Evolutionary conservation across 768 basidiomycete species (phyloP).

Genomic region (Boletus pseudopeckii): DNA sequence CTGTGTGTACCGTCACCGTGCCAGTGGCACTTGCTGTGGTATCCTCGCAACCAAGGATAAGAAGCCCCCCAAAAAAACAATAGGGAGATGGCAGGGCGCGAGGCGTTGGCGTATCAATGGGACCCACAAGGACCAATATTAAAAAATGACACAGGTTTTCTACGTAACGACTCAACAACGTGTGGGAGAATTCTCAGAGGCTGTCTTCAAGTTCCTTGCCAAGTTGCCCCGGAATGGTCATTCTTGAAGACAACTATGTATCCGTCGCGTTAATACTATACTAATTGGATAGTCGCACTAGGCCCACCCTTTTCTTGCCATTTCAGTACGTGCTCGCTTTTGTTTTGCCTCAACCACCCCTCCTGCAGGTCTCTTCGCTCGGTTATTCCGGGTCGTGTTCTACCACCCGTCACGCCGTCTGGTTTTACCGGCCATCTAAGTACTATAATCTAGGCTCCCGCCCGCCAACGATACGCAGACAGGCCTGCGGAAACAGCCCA

Average conservation of each 20-base stretch:
- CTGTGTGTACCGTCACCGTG: neutral
- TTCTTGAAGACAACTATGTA: neutral
- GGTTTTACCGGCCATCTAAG: neutral
- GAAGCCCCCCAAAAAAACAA: slow-evolving; percentile 8
- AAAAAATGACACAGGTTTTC: neutral
- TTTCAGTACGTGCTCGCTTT: neutral
- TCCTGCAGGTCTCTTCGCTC: neutral
- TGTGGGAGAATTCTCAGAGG: neutral
- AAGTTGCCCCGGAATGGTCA: neutral
- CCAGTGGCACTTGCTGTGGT: slow-evolving; percentile 2
- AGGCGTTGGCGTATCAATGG: slow-evolving; percentile 3
- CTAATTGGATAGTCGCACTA: neutral
- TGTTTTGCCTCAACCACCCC: neutral
- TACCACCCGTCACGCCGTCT: neutral
- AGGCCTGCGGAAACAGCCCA: neutral
- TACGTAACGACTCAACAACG: neutral
- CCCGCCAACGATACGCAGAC: neutral
- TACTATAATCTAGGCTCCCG: too few relatives aligned
- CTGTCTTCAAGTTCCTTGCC: too few relatives aligned
- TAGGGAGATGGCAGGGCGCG: neutral
- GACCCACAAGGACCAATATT: slow-evolving; percentile 12
- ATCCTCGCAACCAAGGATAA: slow-evolving; percentile 17
- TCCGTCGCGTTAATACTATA: neutral
- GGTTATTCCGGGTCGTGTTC: neutral
- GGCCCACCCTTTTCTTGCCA: neutral